Conservation (phyloP, 2,329 filamentous ascomycete genomes). For the Teratosphaeriaceae sp. region DNA sequence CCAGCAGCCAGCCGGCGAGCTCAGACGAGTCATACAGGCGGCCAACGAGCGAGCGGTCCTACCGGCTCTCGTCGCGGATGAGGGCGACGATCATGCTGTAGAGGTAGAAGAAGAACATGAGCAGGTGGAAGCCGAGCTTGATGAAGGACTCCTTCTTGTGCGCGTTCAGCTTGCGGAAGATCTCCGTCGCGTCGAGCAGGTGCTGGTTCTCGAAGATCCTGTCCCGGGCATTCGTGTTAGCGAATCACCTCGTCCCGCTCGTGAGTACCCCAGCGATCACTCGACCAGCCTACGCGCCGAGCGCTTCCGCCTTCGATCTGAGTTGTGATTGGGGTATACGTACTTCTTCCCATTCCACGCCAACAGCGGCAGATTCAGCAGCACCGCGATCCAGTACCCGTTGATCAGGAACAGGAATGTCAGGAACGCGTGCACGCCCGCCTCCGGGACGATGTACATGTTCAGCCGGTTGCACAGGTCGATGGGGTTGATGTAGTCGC, state of each 20-base stretch:
- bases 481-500: conserved; percentile 99
- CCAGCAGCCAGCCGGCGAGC: too few species aligned
- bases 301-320: too few species aligned
- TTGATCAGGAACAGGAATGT: conserved; percentile 97
- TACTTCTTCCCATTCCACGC: conserved; percentile 98
- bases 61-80: conserved; percentile 72
- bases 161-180: conserved; percentile 97
- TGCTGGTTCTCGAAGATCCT: conserved; percentile 98
- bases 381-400: conserved; percentile 91
- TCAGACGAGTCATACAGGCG: too few species aligned
- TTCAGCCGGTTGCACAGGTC: conserved; percentile 99
- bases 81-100: conserved; percentile 63
- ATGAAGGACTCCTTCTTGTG: conserved; percentile 99
- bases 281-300: too few species aligned
- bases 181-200: conserved; percentile 94
- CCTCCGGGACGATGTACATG: conserved; percentile 98
- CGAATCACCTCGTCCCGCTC: too few species aligned
- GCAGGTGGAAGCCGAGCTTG: conserved; percentile 95
- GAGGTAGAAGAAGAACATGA: conserved; percentile 99
- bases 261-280: too few species aligned
- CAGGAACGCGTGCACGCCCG: conserved; percentile 91
- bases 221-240: too few species aligned
- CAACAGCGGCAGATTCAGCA: conserved; percentile 87
- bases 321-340: too few species aligned
- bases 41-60: too few species aligned